Evolutionary conservation across 805 yeast species (phyloP).

Genomic region (Hanseniaspora guilliermondii): DNA sequence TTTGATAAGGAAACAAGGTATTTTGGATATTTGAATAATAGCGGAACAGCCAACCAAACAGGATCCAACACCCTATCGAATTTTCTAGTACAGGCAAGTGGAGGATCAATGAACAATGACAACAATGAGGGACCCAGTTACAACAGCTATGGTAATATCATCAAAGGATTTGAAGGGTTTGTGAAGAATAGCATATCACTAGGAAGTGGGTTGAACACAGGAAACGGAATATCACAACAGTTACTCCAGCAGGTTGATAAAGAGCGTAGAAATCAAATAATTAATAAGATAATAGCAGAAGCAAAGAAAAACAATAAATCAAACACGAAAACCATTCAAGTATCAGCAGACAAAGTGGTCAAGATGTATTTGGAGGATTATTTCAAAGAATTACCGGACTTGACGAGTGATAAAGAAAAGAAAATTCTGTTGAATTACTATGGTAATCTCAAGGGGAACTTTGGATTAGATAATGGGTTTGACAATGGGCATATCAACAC

Average conservation of each 20-base stretch:
- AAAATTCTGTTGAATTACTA: conserved; percentile 3
- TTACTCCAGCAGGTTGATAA: not conserved
- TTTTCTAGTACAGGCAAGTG: not conserved
- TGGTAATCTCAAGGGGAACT: conserved; percentile 10
- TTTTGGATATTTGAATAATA: conserved; percentile 9
- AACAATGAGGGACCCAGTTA: conserved; percentile 8
- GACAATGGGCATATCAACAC: conserved; percentile 11
- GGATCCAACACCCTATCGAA: not conserved
- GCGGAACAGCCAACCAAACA: not conserved
- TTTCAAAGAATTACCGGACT: conserved; percentile 1
- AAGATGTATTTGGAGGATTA: conserved; percentile 1
- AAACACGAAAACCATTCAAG: not conserved
- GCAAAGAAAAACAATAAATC: not conserved
- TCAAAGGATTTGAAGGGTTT: conserved; percentile 13
- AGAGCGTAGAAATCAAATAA: not conserved
- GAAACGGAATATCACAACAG: conserved; percentile 2
- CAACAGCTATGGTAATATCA: conserved; percentile 12
- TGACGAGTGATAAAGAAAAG: conserved; percentile 3
- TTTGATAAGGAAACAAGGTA: conserved; percentile 13
- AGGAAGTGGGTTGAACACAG: conserved; percentile 11
- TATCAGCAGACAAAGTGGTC: conserved; percentile 1
- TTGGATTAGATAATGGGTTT: conserved; percentile 12
- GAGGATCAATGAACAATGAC: not conserved
- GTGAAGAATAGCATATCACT: conserved; percentile 7
- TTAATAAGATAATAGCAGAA: not conserved